Base-by-base conservation (phyloP, 352 stramenopile species). In the Globisporangium spinosum region DNA sequence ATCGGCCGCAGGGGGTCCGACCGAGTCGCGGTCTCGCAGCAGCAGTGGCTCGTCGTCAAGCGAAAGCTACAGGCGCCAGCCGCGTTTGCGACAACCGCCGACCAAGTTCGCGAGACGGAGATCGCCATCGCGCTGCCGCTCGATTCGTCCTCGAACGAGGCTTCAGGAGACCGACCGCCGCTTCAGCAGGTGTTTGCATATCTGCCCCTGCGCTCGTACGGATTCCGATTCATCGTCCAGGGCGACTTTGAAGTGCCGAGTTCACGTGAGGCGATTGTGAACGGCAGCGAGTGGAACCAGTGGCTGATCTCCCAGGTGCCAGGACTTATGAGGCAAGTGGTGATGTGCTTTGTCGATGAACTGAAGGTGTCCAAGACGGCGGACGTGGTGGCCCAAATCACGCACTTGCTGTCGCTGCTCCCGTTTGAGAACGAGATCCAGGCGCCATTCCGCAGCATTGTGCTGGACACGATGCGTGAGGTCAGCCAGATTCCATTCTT, bases 261-360 rank as follows among this genome's bases (percentile, higher is more conserved):
- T 58, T 96, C 86, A 25, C 81, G 89, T 34, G 89, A 97, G 63
- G 85, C 88, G 9, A 89, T 97, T 27, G 80, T 79, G 15, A 91
- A 89, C 53, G 83, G 86, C 3, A 94, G 85, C 64, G 82, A 90
- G 49, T 97, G 89, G 89, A 97, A 97, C 58, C 86, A 94, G 70
- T 95, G 86, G 87, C 82, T 97, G 17, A 75, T 95, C 15, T 79
- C 85, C 9, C 83, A 89, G 35, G 79, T 91, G 34, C 83, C 89
- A 2, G 54, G 67, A 2, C 73, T 97, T 2, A 68, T 96, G 49
- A 58, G 23, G 15, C 70, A 61, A 9, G 72, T 51, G 1, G 71
- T 77, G 3, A 59, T 43, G 45, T 55, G 62, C 29, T 74, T 71
- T 63, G 54, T 77, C 23, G 7, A 62, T 9, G 58, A 75, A 47